phyloP scores from a whole-genome alignment of 148 eudicot genomes.

The Selenicereus undatus region DNA sequence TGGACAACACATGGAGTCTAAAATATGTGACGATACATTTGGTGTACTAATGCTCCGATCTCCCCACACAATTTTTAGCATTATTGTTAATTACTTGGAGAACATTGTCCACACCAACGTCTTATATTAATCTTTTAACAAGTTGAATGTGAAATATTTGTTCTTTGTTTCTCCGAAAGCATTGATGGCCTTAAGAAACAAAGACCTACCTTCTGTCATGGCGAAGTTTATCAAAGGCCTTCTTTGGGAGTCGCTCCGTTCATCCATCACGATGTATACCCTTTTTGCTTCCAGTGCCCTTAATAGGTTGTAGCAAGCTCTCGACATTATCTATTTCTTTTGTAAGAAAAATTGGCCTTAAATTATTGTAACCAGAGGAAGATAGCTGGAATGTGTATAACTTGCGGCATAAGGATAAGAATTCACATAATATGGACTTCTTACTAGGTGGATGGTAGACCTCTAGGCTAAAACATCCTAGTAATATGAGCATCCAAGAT shows the following conservation, averaged over 20 bases:
- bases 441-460: too few relatives aligned
- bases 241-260: too few relatives aligned
- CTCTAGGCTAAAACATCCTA: too few relatives aligned
- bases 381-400: background rate
- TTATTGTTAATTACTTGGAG: slow-evolving; percentile 18
- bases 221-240: too few relatives aligned
- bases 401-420: slow-evolving; percentile 1
- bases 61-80: slow-evolving; percentile 13
- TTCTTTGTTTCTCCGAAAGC: too few relatives aligned
- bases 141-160: too few relatives aligned
- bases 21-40: slow-evolving; percentile 9
- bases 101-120: slow-evolving; percentile 11
- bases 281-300: background rate
- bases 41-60: slow-evolving; percentile 1
- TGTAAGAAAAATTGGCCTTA: slow-evolving; percentile 12
- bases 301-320: background rate
- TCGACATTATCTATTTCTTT: slow-evolving; percentile 15
- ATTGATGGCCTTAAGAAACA: too few relatives aligned
- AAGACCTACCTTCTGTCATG: too few relatives aligned
- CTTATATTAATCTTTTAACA: background rate
- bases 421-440: too few relatives aligned
- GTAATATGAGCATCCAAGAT: too few relatives aligned
- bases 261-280: too few relatives aligned
- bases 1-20: slow-evolving; percentile 26
- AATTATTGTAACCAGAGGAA: slow-evolving; percentile 12